Evolutionary conservation across 768 basidiomycete species (phyloP).

Genomic region (Pluteus cervinus): DNA sequence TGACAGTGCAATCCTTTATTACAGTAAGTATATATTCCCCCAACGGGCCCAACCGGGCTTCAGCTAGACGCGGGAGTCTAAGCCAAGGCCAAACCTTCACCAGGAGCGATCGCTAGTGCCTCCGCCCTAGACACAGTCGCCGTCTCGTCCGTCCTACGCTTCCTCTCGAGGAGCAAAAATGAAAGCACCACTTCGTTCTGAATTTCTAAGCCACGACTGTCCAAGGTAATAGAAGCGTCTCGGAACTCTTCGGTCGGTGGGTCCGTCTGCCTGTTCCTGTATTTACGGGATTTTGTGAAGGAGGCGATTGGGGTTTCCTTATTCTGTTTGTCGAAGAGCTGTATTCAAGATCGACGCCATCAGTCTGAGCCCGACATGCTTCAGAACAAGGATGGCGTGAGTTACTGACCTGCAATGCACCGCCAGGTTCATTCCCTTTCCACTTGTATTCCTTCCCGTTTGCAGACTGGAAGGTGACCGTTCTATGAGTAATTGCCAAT

Average conservation of each 20-base stretch:
- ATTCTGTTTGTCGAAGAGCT: slow-evolving; percentile 31
- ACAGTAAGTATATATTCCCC: no score
- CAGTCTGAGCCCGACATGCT: no score
- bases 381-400: background rate
- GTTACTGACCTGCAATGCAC: slow-evolving; percentile 27
- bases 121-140: slow-evolving; percentile 14
- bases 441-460: slow-evolving; percentile 31
- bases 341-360: no score
- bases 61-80: no score
- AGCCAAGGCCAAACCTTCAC: no score
- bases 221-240: slow-evolving; percentile 27
- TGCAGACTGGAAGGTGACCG: slow-evolving; percentile 29
- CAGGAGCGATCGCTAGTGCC: slow-evolving; percentile 7
- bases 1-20: no score
- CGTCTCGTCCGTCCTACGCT: slow-evolving; percentile 23
- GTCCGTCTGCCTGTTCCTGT: slow-evolving; percentile 12
- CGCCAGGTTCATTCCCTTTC: slow-evolving; percentile 32
- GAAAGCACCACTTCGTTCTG: slow-evolving; percentile 32
- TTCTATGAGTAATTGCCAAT: slow-evolving; percentile 19
- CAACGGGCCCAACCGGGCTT: no score
- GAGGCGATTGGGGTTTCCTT: slow-evolving; percentile 28
- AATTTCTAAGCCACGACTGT: slow-evolving; percentile 26
- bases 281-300: slow-evolving; percentile 23
- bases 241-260: slow-evolving; percentile 12
- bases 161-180: slow-evolving; percentile 37